These are phyloP conservation scores for Nidularia pulvinata DNA, from an alignment of 768 basidiomycete genomes.

Conservation along the genomic window DNA sequence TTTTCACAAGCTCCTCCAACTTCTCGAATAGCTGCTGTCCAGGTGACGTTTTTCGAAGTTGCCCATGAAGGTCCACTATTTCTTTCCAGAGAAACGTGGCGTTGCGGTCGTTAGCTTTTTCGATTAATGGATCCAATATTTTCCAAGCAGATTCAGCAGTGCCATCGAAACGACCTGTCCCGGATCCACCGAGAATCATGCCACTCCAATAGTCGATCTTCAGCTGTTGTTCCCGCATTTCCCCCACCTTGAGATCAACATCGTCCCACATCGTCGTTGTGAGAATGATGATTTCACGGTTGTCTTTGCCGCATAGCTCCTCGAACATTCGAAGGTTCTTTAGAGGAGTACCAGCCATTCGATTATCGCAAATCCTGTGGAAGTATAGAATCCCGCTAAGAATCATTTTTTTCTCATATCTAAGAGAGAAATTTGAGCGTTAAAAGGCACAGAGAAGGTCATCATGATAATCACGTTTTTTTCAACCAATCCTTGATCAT, in stretches of 20 bases:
- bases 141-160: conserved; percentile 6
- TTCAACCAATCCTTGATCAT: conserved; percentile 21
- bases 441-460: neutral
- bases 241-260: neutral
- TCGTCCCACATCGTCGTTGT: conserved; percentile 15
- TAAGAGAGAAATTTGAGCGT: neutral
- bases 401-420: conserved; percentile 3
- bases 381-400: conserved; percentile 12
- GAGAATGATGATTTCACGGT: conserved; percentile 7
- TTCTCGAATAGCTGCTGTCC: neutral
- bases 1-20: neutral
- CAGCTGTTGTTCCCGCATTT: conserved; percentile 4
- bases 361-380: conserved; percentile 12
- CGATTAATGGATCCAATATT: conserved; percentile 5
- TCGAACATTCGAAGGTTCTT: conserved; percentile 9
- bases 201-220: conserved; percentile 4
- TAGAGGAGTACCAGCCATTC: conserved; percentile 3
- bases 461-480: conserved; percentile 12
- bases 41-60: neutral
- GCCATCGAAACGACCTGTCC: conserved; percentile 6
- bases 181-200: conserved; percentile 7
- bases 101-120: neutral
- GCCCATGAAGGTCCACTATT: neutral
- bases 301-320: conserved; percentile 8
- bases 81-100: neutral